Conservation (phyloP, 768 basidiomycete species). For the Chalciporus piperatus region DNA sequence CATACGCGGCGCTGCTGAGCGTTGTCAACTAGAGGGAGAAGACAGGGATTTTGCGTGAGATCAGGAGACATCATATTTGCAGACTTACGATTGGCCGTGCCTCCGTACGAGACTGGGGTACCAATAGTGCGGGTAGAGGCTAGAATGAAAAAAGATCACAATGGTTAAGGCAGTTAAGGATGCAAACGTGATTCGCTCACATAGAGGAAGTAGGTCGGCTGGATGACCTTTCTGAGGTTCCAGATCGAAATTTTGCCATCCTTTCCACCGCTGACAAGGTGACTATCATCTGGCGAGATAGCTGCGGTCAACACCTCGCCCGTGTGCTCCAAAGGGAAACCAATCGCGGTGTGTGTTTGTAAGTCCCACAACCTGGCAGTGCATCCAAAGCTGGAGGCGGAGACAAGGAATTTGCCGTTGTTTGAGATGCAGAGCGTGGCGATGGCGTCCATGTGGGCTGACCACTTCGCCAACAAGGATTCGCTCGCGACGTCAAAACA, state of each 20-base stretch:
- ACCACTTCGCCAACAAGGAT: constrained; percentile 3
- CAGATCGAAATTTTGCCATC: neutral
- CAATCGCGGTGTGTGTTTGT: constrained; percentile 2
- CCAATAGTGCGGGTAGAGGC: no score
- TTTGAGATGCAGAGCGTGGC: constrained; percentile 16
- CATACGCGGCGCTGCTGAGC: constrained; percentile 8
- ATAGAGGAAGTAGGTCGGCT: no score
- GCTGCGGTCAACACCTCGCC: constrained; percentile 2
- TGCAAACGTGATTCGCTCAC: no score
- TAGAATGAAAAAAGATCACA: no score
- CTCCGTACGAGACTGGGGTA: no score
- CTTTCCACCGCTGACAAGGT: neutral
- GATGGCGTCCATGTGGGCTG: constrained; percentile 13
- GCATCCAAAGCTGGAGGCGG: constrained; percentile 15
- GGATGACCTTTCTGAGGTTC: neutral
- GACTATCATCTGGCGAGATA: neutral
- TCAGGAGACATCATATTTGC: no score
- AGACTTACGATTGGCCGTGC: no score
- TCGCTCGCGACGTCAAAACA: constrained; percentile 6
- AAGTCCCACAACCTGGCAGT: constrained; percentile 19
- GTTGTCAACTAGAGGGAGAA: constrained; percentile 9
- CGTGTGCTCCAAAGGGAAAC: constrained; percentile 3
- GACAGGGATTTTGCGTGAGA: no score
- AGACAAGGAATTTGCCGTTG: constrained; percentile 20
- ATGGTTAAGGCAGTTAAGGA: no score